These are phyloP conservation scores for Penicillium crustosum DNA, from an alignment of 2,329 filamentous ascomycete species.

Conservation along the genomic window DNA sequence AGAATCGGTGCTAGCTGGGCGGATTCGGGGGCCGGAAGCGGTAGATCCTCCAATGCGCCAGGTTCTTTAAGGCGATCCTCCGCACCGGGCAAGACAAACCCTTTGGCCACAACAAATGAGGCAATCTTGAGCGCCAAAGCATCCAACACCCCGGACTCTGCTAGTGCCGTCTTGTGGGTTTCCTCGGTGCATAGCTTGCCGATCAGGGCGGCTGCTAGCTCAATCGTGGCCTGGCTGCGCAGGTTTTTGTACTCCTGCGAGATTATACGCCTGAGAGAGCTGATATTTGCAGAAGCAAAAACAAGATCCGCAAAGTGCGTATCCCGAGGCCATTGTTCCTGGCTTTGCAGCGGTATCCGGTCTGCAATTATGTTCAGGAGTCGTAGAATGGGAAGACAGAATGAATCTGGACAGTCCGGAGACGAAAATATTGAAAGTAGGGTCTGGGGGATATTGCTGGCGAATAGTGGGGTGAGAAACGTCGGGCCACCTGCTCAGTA, in stretches of 20 bases:
- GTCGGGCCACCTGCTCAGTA: constrained; percentile 66
- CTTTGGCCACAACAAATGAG: constrained; percentile 66
- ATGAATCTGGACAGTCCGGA: constrained; percentile 60
- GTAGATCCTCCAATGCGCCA: constrained; percentile 59
- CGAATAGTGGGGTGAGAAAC: constrained; percentile 73
- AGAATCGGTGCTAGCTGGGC: constrained; percentile 68
- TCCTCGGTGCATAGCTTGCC: constrained; percentile 68
- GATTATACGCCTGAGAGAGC: constrained; percentile 65
- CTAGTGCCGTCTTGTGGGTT: constrained; percentile 67
- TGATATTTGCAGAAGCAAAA: constrained; percentile 62
- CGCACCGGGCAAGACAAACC: constrained; percentile 66
- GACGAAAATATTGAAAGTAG: constrained; percentile 71
- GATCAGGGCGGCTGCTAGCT: constrained; percentile 50
- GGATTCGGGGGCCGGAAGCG: constrained; percentile 59
- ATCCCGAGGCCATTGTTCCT: constrained; percentile 51
- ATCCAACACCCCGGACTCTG: constrained; percentile 73
- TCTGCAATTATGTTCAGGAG: constrained; percentile 71
- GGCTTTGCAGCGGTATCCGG: constrained; percentile 58
- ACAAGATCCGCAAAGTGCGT: constrained; percentile 61
- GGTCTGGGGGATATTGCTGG: constrained; percentile 65
- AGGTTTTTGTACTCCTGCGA: constrained; percentile 55
- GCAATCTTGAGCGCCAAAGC: constrained; percentile 72
- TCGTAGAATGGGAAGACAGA: constrained; percentile 72
- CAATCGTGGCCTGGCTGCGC: constrained; percentile 53
- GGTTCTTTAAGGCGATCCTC: constrained; percentile 57